Conservation (phyloP, 129 eudicot species). For the Artemisia tridentata region DNA sequence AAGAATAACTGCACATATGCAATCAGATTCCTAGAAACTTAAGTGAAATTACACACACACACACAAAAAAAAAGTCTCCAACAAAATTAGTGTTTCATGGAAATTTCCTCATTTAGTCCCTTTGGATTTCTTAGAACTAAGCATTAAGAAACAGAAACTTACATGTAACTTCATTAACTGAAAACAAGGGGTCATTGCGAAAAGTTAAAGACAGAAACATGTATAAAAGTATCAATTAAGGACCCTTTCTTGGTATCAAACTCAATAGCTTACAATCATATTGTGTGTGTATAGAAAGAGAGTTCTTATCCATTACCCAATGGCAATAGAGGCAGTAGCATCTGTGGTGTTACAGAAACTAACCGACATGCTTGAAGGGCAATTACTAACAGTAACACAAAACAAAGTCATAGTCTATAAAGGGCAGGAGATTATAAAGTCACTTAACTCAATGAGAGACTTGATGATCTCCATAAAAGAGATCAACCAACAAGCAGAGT, state of each 20-base stretch:
- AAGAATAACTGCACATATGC: neutral
- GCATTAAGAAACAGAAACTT: constrained; percentile 10
- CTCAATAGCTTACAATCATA: neutral
- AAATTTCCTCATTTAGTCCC: neutral
- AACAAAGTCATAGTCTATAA: constrained; percentile 31
- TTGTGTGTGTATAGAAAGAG: neutral
- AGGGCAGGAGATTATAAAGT: constrained; percentile 29
- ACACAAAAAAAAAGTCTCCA: neutral
- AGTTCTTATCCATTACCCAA: constrained; percentile 1
- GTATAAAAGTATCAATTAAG: neutral
- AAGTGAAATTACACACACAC: neutral
- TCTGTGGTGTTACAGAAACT: constrained; percentile 42
- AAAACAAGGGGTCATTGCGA: neutral
- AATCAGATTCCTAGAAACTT: neutral
- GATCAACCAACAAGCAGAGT: constrained; percentile 5
- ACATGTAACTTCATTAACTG: constrained; percentile 1
- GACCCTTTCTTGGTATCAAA: constrained; percentile 11
- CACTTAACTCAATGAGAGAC: constrained; percentile 28
- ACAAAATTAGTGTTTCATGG: neutral
- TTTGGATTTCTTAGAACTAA: neutral
- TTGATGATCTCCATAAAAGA: constrained; percentile 11
- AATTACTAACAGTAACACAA: constrained; percentile 22
- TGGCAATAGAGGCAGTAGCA: constrained; percentile 42
- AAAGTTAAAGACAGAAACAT: neutral
- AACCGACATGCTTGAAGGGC: constrained; percentile 31